These are phyloP conservation scores for Tuber borchii DNA, from an alignment of 495 filamentous ascomycete genomes.

Conservation along the genomic window DNA sequence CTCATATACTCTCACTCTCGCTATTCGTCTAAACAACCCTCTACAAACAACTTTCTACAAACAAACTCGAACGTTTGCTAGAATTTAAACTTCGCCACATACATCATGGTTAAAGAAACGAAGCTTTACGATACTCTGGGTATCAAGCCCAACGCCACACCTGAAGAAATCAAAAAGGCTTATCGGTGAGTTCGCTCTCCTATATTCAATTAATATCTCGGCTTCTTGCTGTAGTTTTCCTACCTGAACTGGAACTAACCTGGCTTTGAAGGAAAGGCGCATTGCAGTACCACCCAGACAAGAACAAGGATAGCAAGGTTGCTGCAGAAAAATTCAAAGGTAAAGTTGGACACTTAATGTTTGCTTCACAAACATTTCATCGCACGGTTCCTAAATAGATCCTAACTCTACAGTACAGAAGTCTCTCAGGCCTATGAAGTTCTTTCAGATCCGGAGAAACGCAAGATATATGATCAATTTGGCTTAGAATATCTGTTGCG, in stretches of 20 bases:
- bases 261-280: constrained; percentile 64
- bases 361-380: neutral
- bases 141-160: constrained; percentile 68
- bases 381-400: constrained; percentile 6
- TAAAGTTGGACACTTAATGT: constrained; percentile 34
- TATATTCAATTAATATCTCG: constrained; percentile 5
- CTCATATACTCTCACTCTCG: neutral
- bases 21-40: constrained; percentile 7
- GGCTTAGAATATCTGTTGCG: constrained; percentile 87
- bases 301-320: constrained; percentile 84
- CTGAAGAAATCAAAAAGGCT: constrained; percentile 96
- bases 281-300: constrained; percentile 91
- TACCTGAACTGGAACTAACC: constrained; percentile 1
- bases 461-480: constrained; percentile 90
- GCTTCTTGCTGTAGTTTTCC: constrained; percentile 5
- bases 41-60: constrained; percentile 13
- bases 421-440: constrained; percentile 96
- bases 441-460: constrained; percentile 92
- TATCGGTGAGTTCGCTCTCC: constrained; percentile 60
- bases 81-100: neutral
- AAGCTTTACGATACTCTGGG: constrained; percentile 75
- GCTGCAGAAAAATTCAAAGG: constrained; percentile 85
- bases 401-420: constrained; percentile 49
- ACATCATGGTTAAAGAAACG: constrained; percentile 74
- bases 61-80: constrained; percentile 7